Base-by-base conservation (phyloP, 805 yeast species). In the Candida montana region DNA sequence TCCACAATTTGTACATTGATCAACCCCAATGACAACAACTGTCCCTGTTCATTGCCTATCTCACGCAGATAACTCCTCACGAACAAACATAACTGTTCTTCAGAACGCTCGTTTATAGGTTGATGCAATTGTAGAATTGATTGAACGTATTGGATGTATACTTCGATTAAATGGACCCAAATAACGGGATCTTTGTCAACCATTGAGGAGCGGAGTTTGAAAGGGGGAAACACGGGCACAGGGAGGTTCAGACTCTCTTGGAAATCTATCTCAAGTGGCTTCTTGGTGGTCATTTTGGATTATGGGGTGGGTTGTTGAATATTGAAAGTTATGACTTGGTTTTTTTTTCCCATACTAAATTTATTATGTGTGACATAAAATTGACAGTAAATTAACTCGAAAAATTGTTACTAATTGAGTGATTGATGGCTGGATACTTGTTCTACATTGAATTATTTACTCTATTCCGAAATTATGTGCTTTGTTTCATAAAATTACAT, bases 151-250 rank as follows among this genome's bases (percentile, higher is more conserved):
- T 72, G 66, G 41, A 83, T 75, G 58, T 82, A 84, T 3, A 75
- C 75, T 49, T 81, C 86, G 15, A 84, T 60, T 17, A 82, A 61
- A 57, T 83, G 88, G 4, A 75, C 82, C 89, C 91, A 84, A 8
- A 84, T 84, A 18, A 84, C 89, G 0, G 95, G 95, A 55, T 84
- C 95, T 46, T 77, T 83, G 54, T 84, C 93, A 7, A 82, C 80
- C 55, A 84, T 64, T n/a, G 87, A 78, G 0, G 90, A 83, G 28
- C 93, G 67, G 21, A 84, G 69, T 46, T 75, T 74, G 62, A 83
- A 83, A 2, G 90, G 89, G 8, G 93, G 93, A 45, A 77, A 84
- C 20, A 75, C 72, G 16, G 84, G 83, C 8, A 83, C 73, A 3
- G 86, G 86, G 4, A 80, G 63, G 34, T 71, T 63, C 10, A 65